Conservation (phyloP, 2,329 filamentous ascomycete species). For the Aspergillus brunneoviolaceus region DNA sequence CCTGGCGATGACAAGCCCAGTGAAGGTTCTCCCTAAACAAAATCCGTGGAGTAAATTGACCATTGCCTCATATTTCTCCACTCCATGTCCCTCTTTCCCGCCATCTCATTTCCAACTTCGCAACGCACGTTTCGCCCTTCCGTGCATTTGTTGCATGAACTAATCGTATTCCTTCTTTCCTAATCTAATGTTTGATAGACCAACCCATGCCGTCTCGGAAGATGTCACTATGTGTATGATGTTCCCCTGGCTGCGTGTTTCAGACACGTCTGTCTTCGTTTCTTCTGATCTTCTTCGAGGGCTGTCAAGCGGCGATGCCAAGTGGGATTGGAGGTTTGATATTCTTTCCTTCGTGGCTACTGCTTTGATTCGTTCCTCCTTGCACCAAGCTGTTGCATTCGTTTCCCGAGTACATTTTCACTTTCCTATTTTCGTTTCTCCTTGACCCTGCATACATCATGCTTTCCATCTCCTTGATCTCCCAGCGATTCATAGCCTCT, state of each 20-base stretch:
- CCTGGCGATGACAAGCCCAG: constrained; percentile 20
- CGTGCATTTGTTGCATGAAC: background rate
- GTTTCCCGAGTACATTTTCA: constrained; percentile 16
- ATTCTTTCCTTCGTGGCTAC: constrained; percentile 4
- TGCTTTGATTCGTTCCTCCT: constrained; percentile 1
- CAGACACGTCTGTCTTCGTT: constrained; percentile 5
- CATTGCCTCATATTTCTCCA: constrained; percentile 13
- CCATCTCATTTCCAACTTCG: background rate
- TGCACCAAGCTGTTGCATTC: constrained; percentile 7
- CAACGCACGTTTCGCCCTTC: background rate
- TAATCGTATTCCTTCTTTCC: constrained; percentile 7
- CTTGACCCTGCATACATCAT: constrained; percentile 6
- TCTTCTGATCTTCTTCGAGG: constrained; percentile 4
- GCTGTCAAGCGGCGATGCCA: constrained; percentile 8
- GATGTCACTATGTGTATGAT: constrained; percentile 25
- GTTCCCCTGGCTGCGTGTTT: constrained; percentile 12
- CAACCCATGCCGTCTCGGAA: constrained; percentile 30
- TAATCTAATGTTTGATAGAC: constrained; percentile 40
- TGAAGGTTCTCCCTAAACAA: constrained; percentile 25
- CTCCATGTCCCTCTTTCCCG: background rate
- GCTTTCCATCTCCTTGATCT: constrained; percentile 12
- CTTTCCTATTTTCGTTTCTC: constrained; percentile 6
- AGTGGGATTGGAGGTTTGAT: constrained; percentile 6
- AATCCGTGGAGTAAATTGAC: constrained; percentile 27
- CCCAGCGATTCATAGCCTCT: constrained; percentile 5